Evolutionary conservation across 139 green algal genomes (phyloP).

Genomic region (Chlorella sorokiniana): DNA sequence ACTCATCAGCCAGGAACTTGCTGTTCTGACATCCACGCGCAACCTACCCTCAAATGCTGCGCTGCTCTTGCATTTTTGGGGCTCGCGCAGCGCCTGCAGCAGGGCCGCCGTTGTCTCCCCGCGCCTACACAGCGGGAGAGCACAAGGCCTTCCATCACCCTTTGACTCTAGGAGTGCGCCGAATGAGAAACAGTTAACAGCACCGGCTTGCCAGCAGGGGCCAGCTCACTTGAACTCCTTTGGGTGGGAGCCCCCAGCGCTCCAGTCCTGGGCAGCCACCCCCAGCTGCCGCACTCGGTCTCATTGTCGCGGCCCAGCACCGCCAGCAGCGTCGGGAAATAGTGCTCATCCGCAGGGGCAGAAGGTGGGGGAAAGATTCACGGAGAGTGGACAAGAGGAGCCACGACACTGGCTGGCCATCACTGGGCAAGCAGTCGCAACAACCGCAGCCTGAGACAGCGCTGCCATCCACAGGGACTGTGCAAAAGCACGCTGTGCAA

Average conservation of each 20-base stretch:
- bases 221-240: no score
- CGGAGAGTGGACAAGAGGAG: background rate
- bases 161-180: background rate
- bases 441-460: no score
- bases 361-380: no score
- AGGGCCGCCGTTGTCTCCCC: background rate
- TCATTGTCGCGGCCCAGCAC: background rate
- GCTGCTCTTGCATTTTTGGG: background rate
- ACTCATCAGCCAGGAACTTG: no score
- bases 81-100: background rate
- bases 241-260: background rate
- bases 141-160: background rate
- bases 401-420: no score
- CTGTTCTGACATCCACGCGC: background rate
- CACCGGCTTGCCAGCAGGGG: background rate
- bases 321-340: constrained; percentile 29
- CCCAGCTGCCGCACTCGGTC: background rate
- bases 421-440: no score
- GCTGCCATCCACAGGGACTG: no score
- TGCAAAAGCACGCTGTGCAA: background rate
- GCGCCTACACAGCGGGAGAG: background rate
- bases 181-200: background rate
- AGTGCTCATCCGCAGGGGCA: constrained; percentile 25
- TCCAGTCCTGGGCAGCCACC: background rate
- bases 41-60: background rate